A percentile compares a stretch with the other conserved stretches of the same genome.
These are phyloP conservation scores for Jatropha curcas DNA, from an alignment of 345 rosid genomes.

Conservation along the genomic window DNA sequence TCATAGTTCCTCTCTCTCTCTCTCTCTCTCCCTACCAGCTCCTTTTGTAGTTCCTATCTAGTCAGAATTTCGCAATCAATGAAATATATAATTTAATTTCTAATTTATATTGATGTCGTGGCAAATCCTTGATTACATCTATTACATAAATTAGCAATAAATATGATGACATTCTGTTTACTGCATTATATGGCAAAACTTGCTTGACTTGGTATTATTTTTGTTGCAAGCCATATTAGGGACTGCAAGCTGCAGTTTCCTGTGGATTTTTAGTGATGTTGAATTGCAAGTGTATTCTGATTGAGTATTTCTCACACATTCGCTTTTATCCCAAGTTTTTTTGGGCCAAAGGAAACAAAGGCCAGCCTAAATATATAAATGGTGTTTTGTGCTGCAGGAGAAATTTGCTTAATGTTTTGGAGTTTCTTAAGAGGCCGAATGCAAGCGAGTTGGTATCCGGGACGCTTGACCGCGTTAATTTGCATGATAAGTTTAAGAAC, in stretches of 20 bases:
- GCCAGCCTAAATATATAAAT: neutral
- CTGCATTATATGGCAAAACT: too few relatives aligned
- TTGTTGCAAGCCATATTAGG: neutral
- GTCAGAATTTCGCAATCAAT: neutral
- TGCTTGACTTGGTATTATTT: too few relatives aligned
- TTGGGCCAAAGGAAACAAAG: neutral
- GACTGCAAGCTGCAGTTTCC: neutral
- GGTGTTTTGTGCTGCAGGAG: conserved; percentile 53
- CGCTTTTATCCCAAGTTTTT: neutral
- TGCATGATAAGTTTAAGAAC: conserved; percentile 68
- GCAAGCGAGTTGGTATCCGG: conserved; percentile 85
- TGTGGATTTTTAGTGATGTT: neutral
- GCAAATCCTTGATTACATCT: too few relatives aligned
- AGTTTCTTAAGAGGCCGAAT: conserved; percentile 84
- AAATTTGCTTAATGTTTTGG: conserved; percentile 77
- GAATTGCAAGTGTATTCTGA: neutral
- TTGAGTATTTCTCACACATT: too few relatives aligned
- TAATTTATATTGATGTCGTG: neutral
- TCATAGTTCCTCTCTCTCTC: too few relatives aligned
- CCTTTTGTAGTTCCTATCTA: neutral
- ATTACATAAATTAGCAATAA: neutral
- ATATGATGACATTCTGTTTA: neutral
- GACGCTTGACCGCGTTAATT: conserved; percentile 73
- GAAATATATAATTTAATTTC: neutral
- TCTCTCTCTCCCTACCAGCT: too few relatives aligned